Evolutionary conservation across 345 rosid species (phyloP).

Genomic region (Brassica carinata): DNA sequence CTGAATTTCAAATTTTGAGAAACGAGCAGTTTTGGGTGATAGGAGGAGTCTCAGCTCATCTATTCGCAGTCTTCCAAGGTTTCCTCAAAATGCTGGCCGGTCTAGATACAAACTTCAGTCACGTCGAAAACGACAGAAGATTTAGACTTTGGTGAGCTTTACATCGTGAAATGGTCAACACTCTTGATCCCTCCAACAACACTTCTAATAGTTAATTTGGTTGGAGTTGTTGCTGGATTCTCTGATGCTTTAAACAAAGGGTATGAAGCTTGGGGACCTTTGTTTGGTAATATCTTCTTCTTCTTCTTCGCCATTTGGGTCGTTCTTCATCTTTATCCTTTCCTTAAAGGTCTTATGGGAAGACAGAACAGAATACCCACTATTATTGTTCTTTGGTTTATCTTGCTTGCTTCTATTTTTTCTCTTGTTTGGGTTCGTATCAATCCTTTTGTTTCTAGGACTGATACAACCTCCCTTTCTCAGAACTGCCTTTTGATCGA

Average conservation of each 20-base stretch:
- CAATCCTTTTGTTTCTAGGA: conserved; percentile 65
- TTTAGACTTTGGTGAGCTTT: no score
- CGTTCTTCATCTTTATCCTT: conserved; percentile 93
- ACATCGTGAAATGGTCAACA: no score
- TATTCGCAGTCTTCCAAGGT: conserved; percentile 96
- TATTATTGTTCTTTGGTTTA: conserved; percentile 94
- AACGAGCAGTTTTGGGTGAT: conserved; percentile 99
- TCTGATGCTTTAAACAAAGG: conserved; percentile 98
- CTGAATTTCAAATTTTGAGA: conserved; percentile 40
- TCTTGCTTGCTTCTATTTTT: conserved; percentile 89
- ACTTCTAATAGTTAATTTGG: conserved; percentile 79
- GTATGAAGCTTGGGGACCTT: conserved; percentile 97
- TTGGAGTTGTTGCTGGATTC: conserved; percentile 98
- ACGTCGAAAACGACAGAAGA: conserved; percentile 72
- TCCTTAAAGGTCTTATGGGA: conserved; percentile 99
- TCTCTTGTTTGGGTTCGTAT: conserved; percentile 96
- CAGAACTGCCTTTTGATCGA: conserved; percentile 72
- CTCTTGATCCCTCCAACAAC: conserved; percentile 65
- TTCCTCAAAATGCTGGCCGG: conserved; percentile 89
- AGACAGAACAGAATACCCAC: conserved; percentile 96
- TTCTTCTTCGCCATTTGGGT: conserved; percentile 97
- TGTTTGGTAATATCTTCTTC: conserved; percentile 91
- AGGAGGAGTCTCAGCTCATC: conserved; percentile 97
- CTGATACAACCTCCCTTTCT: conserved; percentile 37
- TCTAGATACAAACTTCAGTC: conserved; percentile 90